Percentiles rank a stretch among this genome's conserved stretches.
Evolutionary conservation across 176 grass and related monocot species (phyloP).

Genomic region (Thalia dealbata): DNA sequence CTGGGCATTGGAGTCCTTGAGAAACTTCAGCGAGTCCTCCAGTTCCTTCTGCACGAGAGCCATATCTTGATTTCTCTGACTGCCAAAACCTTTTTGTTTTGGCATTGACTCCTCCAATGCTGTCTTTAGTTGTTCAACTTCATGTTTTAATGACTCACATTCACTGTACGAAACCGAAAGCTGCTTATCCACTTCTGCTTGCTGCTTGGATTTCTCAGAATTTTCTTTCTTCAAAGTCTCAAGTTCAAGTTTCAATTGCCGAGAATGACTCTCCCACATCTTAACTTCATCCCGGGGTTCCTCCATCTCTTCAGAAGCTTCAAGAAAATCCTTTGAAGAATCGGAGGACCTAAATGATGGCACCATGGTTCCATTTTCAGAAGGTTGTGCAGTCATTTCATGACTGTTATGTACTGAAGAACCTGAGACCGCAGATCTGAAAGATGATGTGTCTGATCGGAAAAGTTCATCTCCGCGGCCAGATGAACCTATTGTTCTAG

Average conservation of each 20-base stretch:
- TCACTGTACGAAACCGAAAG: conserved; percentile 49
- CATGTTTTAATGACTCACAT: conserved; percentile 39
- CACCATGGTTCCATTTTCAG: conserved; percentile 32
- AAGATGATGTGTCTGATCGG: conserved; percentile 46
- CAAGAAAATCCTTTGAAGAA: conserved; percentile 55
- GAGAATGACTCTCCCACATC: conserved; percentile 70
- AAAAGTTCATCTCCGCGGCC: conserved; percentile 31
- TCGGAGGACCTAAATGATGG: conserved; percentile 33
- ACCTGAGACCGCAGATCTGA: conserved; percentile 42
- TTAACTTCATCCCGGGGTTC: conserved; percentile 56
- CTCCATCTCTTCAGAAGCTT: conserved; percentile 64
- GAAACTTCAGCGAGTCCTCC: conserved; percentile 47
- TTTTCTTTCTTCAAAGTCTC: conserved; percentile 68
- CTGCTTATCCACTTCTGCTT: conserved; percentile 40
- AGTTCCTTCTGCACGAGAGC: conserved; percentile 40
- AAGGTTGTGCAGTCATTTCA: conserved; percentile 40
- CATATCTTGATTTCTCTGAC: conserved; percentile 25
- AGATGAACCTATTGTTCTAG: conserved; percentile 48
- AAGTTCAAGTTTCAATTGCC: conserved; percentile 55
- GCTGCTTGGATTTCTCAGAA: conserved; percentile 64
- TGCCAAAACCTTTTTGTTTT: conserved; percentile 31
- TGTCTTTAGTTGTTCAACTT: conserved; percentile 61
- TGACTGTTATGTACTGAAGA: conserved; percentile 30
- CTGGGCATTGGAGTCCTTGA: conserved; percentile 68
- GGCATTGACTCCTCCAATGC: conserved; percentile 35